Conservation (phyloP, 176 grass and related monocot species). For the Cenchrus fungigraminus region DNA sequence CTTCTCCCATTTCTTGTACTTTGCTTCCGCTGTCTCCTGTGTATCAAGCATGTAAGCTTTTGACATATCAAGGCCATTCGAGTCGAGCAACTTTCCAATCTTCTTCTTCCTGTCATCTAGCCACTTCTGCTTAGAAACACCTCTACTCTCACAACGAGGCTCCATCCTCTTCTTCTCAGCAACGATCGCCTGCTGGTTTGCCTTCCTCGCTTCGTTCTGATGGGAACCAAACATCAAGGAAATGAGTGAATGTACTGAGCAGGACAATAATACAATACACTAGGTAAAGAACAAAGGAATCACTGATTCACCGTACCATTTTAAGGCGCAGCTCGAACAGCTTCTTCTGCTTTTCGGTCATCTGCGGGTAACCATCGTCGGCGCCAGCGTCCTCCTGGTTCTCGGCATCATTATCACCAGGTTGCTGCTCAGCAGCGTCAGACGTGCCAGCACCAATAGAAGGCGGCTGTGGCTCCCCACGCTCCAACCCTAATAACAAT, state of each 20-base stretch:
- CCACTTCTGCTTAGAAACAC: constrained; percentile 98
- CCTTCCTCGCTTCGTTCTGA: constrained; percentile 91
- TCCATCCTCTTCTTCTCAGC: constrained; percentile 92
- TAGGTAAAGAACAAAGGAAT: background rate
- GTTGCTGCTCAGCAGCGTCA: constrained; percentile 16
- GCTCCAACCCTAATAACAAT: constrained; percentile 37
- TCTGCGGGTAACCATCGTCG: constrained; percentile 63
- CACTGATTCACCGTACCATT: constrained; percentile 52
- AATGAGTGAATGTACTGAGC: background rate
- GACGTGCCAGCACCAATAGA: constrained; percentile 19
- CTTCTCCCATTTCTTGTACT: constrained; percentile 99
- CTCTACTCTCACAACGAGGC: constrained; percentile 64
- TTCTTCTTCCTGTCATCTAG: constrained; percentile 95
- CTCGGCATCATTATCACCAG: constrained; percentile 19
- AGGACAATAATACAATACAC: background rate
- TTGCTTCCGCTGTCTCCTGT: constrained; percentile 72
- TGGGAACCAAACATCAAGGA: background rate
- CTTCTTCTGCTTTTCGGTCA: constrained; percentile 86
- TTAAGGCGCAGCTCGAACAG: constrained; percentile 82
- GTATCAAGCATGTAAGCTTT: constrained; percentile 96
- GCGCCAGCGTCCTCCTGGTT: constrained; percentile 28
- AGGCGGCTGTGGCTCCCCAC: constrained; percentile 18
- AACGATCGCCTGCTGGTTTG: constrained; percentile 91
- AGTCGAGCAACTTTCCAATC: constrained; percentile 90
- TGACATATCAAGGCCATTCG: constrained; percentile 92